Evolutionary conservation across 2,329 filamentous ascomycete genomes (phyloP).

Genomic region (Sarocladium strictum): DNA sequence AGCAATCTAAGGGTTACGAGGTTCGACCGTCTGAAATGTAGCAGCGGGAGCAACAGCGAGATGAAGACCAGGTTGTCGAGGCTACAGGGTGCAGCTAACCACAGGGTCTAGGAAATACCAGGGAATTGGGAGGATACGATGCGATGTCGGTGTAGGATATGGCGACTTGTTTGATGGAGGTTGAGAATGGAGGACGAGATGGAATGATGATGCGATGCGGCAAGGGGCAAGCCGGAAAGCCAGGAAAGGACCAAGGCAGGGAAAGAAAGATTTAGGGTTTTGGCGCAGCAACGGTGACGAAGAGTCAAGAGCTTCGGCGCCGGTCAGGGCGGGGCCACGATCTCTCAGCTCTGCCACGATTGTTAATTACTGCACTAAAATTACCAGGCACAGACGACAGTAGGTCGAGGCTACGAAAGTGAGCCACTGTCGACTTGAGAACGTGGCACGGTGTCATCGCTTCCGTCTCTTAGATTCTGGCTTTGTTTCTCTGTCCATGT

Average conservation of each 20-base stretch:
- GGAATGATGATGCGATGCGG: neutral
- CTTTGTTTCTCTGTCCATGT: neutral
- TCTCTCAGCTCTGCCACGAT: neutral
- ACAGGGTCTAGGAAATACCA: too few relatives aligned
- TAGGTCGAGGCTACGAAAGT: neutral
- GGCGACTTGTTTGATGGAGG: neutral
- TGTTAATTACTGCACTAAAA: neutral
- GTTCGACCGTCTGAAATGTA: neutral
- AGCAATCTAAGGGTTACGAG: neutral
- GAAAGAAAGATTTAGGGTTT: slow-evolving; percentile 2
- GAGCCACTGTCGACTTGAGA: neutral
- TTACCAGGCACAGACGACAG: neutral
- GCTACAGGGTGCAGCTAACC: neutral
- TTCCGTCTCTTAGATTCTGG: neutral
- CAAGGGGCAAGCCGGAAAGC: neutral
- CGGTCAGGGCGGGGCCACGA: neutral
- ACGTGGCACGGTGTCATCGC: slow-evolving; percentile 1
- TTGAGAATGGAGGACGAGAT: neutral
- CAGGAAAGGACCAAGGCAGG: neutral
- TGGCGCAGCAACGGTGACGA: slow-evolving; percentile 2
- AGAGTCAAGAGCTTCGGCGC: neutral
- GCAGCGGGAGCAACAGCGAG: neutral
- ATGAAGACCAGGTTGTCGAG: neutral
- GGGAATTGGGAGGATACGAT: neutral
- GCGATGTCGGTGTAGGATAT: neutral